Conservation (phyloP, 495 filamentous ascomycete species). For the Trichoderma asperelloides region DNA sequence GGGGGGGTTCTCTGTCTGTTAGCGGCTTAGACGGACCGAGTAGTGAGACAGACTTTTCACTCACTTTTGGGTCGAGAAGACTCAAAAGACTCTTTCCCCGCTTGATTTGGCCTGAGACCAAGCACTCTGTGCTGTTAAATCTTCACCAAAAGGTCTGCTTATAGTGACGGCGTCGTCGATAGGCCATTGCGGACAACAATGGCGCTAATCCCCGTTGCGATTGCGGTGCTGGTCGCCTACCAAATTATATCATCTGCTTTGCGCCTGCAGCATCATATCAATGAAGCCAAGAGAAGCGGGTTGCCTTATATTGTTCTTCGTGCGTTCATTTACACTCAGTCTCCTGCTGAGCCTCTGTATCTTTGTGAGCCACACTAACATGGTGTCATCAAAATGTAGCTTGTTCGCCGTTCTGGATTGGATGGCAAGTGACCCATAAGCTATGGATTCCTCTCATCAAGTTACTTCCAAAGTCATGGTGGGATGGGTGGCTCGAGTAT, state of each 20-base stretch:
- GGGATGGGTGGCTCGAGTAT: constrained; percentile 38
- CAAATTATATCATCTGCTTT: neutral
- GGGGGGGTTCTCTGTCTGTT: neutral
- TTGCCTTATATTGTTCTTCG: constrained; percentile 37
- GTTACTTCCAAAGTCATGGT: constrained; percentile 36
- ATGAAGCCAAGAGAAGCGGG: constrained; percentile 33
- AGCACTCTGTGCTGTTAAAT: neutral
- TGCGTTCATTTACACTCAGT: constrained; percentile 22
- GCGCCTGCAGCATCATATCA: constrained; percentile 29
- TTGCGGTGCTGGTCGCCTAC: neutral
- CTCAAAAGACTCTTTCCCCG: neutral
- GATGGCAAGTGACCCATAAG: constrained; percentile 40
- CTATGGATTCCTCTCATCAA: constrained; percentile 42
- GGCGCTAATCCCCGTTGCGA: neutral
- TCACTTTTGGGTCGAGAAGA: neutral
- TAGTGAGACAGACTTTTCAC: neutral
- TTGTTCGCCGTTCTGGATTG: constrained; percentile 29
- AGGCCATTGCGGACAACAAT: neutral
- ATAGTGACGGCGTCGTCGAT: neutral
- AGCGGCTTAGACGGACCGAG: neutral
- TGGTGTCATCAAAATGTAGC: constrained; percentile 21
- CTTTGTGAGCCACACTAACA: neutral
- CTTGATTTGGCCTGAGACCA: too few species aligned
- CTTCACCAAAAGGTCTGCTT: neutral
- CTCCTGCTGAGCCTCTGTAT: neutral